Base-by-base conservation (phyloP, 2,329 filamentous ascomycete genomes). In the Dothideomycetes sp. region DNA sequence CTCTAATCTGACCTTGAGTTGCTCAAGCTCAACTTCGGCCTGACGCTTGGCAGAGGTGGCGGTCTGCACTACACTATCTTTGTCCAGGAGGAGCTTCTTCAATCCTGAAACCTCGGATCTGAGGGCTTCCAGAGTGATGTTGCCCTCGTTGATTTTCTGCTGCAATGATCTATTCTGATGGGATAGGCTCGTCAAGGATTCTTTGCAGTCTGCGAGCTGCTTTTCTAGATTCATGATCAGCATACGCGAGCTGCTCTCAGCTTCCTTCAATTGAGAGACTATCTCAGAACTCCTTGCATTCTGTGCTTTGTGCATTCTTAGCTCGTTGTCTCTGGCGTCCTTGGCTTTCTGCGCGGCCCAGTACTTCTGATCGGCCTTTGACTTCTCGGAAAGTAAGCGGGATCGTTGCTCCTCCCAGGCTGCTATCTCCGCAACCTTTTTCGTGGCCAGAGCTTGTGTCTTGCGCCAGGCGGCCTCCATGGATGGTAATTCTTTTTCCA, bases 281-380 rank as follows among this genome's bases (percentile, higher is more conserved):
- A 96, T 93, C 57, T 96, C 91, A 0, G 86, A 87, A 42, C 84
- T 93, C 63, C 94, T 94, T 35, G 76, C 72, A 55, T 89, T 93
- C 58, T 96, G 88, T 45, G 78, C 72, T 45, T 86, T 79, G 42
- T 95, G 66, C 3, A 80, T 75, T 49, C 84, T 74, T 34, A 93
- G 80, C 62, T 96, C 89, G 43, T 75, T 72, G 42, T 87, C 81
- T 37, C 86, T 75, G 33, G 83, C 80, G 54, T 96, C 89, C 55
- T 89, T 93, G 50, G 88, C 82, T 58, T 94, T 95, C 70, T 94
- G 87, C 7, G 88, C 86, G 1, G 84, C 85, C 59, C 96, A 96
- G 58, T 94, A 27, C 62, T 96, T 96, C 56, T 96, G 89, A 54
- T 98, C 91, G 1, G 89, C 89, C 61, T 95, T 96, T 48, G 81